phyloP scores from a whole-genome alignment of 1,284 basidiomycete genomes.

The Amylostereum areolatum region DNA sequence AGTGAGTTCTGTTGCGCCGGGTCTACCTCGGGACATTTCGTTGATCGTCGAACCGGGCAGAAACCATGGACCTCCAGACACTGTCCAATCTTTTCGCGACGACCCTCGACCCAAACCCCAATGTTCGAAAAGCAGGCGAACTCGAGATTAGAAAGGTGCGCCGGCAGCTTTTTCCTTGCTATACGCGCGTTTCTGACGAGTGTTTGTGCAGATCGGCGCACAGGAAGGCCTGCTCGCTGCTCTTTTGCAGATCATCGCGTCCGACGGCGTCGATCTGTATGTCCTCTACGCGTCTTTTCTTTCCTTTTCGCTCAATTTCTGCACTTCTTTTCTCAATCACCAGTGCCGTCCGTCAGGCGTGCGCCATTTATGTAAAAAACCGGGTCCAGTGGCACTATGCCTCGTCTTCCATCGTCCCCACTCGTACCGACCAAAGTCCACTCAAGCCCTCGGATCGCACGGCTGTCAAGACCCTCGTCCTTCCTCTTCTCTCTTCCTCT shows the following conservation, averaged over 20 bases:
- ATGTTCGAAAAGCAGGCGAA: constrained; percentile 76
- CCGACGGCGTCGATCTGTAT: constrained; percentile 71
- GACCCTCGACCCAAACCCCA: constrained; percentile 78
- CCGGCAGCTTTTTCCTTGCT: constrained; percentile 6
- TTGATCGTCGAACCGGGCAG: too few relatives aligned
- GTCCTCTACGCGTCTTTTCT: constrained; percentile 37
- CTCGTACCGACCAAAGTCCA: constrained; percentile 51
- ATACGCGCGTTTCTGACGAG: constrained; percentile 1
- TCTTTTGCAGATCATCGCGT: constrained; percentile 75
- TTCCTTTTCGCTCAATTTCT: constrained; percentile 5
- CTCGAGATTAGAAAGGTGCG: constrained; percentile 77
- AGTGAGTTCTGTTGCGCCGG: too few relatives aligned
- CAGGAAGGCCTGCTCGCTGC: constrained; percentile 77
- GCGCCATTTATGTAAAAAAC: constrained; percentile 83
- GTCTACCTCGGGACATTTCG: too few relatives aligned
- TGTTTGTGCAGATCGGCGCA: constrained; percentile 49
- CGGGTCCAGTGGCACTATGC: constrained; percentile 63
- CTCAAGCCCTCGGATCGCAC: constrained; percentile 64
- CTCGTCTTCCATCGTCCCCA: constrained; percentile 40
- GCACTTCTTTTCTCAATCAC: constrained; percentile 2
- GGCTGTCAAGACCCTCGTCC: constrained; percentile 58
- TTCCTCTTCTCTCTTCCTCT: constrained; percentile 63
- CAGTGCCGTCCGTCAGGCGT: constrained; percentile 74
- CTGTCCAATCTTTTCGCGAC: constrained; percentile 74
- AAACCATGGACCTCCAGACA: constrained; percentile 67